Conservation (phyloP, 108 stramenopile genomes). For the Skeletonema tropicum region DNA sequence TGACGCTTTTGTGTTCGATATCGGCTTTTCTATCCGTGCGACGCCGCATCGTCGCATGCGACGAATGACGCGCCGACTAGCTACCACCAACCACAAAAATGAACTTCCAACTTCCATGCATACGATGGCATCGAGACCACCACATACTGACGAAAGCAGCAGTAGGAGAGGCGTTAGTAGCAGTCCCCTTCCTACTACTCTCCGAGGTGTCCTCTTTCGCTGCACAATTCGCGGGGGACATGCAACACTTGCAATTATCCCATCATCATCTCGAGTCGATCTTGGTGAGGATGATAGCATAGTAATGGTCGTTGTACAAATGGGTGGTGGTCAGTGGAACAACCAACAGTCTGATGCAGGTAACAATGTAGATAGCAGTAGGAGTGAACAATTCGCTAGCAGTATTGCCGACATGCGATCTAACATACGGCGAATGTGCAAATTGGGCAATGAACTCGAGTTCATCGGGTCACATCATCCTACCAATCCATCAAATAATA, state of each 20-base stretch:
- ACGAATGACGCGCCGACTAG: no score
- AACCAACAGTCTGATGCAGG: neutral
- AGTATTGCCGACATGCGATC: constrained; percentile 58
- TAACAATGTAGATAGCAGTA: neutral
- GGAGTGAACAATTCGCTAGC: constrained; percentile 5
- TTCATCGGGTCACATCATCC: constrained; percentile 30
- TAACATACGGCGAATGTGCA: constrained; percentile 60
- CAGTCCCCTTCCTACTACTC: neutral
- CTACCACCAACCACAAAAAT: no score
- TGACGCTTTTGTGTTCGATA: no score
- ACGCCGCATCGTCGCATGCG: no score
- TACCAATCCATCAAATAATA: constrained; percentile 20
- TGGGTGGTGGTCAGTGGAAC: constrained; percentile 7
- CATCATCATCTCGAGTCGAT: neutral
- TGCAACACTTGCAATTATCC: constrained; percentile 54
- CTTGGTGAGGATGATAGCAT: constrained; percentile 27
- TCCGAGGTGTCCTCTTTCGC: constrained; percentile 58
- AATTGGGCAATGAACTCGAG: constrained; percentile 65
- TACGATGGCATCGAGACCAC: no score
- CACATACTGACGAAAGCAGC: no score
- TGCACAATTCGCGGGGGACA: constrained; percentile 53
- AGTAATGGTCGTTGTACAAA: constrained; percentile 16
- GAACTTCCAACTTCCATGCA: no score
- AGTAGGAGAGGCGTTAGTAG: no score
- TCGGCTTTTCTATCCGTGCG: no score